phyloP scores from a whole-genome alignment of 768 basidiomycete species.

The Agrocybe pediades region DNA sequence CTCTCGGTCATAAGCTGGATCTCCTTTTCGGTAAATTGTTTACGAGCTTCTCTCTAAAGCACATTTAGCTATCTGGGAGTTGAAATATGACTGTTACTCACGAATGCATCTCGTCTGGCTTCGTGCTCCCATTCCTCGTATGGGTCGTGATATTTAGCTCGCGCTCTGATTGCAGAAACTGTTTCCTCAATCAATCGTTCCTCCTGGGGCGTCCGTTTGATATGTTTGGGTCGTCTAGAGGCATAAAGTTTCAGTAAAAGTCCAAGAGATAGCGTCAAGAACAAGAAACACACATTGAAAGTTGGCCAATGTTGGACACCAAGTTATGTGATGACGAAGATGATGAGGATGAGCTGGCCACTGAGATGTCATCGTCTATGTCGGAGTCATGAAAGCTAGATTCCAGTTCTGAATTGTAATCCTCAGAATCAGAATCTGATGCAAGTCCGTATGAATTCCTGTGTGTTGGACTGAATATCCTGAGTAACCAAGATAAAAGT shows the following conservation, averaged over 20 bases:
- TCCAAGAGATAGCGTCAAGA: background rate
- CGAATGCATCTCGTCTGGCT: slow-evolving; percentile 52
- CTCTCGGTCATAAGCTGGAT: slow-evolving; percentile 38
- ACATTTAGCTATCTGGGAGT: too few relatives aligned
- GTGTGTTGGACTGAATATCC: slow-evolving; percentile 17
- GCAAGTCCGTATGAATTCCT: slow-evolving; percentile 54
- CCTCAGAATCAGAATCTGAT: slow-evolving; percentile 46
- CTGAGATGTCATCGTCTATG: slow-evolving; percentile 23
- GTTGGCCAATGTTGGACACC: slow-evolving; percentile 19
- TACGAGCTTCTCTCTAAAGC: slow-evolving; percentile 45
- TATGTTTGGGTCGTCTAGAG: slow-evolving; percentile 29
- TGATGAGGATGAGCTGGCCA: slow-evolving; percentile 20
- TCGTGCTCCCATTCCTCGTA: slow-evolving; percentile 61
- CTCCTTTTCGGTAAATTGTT: slow-evolving; percentile 36
- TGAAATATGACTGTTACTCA: too few relatives aligned
- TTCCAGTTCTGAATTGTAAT: slow-evolving; percentile 30
- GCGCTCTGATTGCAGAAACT: slow-evolving; percentile 51
- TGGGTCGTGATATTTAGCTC: slow-evolving; percentile 53
- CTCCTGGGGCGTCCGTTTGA: slow-evolving; percentile 36
- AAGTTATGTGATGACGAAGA: slow-evolving; percentile 18
- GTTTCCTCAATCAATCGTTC: slow-evolving; percentile 48
- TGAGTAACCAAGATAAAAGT: background rate
- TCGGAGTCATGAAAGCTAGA: slow-evolving; percentile 38
- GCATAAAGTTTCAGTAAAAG: background rate
- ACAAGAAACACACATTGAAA: slow-evolving; percentile 16